Evolutionary conservation across 1,139 yeast species (phyloP).

Genomic region (Pichia sp.): DNA sequence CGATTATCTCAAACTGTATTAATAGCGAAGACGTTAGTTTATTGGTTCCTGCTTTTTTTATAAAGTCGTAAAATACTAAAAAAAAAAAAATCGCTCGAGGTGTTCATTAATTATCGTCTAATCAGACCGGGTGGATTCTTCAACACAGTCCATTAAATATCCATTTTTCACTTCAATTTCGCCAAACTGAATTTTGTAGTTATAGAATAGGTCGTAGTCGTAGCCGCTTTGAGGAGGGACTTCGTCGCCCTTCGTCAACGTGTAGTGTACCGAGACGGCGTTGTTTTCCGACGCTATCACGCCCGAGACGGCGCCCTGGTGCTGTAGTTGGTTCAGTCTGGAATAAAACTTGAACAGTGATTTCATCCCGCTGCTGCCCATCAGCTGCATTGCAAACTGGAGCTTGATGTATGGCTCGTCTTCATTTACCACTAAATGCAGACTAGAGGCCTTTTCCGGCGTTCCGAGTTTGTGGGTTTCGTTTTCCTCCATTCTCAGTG

Average conservation of each 20-base stretch:
- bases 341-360: conserved; percentile 14
- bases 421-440: conserved; percentile 26
- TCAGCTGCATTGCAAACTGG: conserved; percentile 21
- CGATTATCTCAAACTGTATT: no score
- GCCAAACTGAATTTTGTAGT: conserved; percentile 24
- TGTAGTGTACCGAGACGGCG: conserved; percentile 18
- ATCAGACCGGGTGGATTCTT: conserved; percentile 4
- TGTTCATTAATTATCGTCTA: background rate
- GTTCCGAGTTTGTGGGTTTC: background rate
- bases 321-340: conserved; percentile 7
- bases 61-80: background rate
- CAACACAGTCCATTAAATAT: conserved; percentile 20
- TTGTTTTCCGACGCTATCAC: conserved; percentile 13
- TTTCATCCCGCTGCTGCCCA: background rate
- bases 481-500: conserved; percentile 14
- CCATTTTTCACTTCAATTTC: conserved; percentile 22
- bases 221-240: conserved; percentile 26
- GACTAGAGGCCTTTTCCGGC: background rate
- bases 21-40: no score
- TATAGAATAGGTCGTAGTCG: conserved; percentile 26
- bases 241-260: conserved; percentile 23
- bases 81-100: background rate
- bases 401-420: conserved; percentile 26
- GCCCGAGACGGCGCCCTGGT: conserved; percentile 8
- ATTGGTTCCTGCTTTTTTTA: background rate